Conservation (phyloP, 441 rosid species). For the Manihot esculenta region DNA sequence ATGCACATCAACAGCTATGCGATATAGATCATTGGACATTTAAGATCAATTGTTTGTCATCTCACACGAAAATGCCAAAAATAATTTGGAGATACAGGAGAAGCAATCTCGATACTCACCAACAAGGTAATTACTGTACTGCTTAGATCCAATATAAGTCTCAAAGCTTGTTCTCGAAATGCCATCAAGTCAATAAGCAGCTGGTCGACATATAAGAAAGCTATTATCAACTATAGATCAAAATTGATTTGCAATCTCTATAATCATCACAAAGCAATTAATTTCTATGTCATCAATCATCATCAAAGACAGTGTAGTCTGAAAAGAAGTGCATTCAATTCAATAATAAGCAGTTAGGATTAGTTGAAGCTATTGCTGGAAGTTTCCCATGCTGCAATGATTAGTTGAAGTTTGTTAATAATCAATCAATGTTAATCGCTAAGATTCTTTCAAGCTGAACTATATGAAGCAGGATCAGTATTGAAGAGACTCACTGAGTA, state of each 20-base stretch:
- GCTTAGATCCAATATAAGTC: conserved; percentile 95
- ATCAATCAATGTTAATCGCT: not conserved
- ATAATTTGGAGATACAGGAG: conserved; percentile 27
- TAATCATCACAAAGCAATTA: not conserved
- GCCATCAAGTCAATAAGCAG: conserved; percentile 97
- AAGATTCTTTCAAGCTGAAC: not conserved
- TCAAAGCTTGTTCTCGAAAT: conserved; percentile 95
- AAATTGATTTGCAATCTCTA: not conserved
- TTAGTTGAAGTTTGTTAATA: not conserved
- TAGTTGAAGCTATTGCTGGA: not conserved
- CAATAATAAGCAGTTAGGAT: not conserved
- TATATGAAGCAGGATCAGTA: not conserved
- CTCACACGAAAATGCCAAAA: conserved; percentile 6
- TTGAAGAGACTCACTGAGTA: not conserved
- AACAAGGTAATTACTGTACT: conserved; percentile 96
- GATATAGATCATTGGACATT: not conserved
- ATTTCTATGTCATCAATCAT: not conserved
- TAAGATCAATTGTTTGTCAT: not conserved
- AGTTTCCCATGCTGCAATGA: not conserved
- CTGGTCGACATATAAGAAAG: conserved; percentile 57
- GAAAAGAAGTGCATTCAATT: not conserved
- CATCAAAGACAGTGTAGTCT: not conserved
- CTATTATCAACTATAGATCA: conserved; percentile 15
- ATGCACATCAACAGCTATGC: not conserved
- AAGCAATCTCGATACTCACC: conserved; percentile 56